Evolutionary conservation across 352 stramenopile species (phyloP).

Genomic region (Blastocystis sp.): DNA sequence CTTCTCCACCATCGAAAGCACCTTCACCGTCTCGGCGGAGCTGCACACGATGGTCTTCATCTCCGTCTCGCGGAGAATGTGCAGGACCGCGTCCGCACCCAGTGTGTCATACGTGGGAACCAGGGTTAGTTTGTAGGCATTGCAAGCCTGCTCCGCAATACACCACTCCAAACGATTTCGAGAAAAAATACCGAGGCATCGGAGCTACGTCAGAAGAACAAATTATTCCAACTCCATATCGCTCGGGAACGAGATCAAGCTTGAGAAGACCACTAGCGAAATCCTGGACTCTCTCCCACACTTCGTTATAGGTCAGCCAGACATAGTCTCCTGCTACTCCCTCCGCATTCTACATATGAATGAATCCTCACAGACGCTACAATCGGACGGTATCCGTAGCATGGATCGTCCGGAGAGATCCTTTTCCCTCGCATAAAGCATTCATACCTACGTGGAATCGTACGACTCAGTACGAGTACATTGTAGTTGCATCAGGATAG

Average conservation of each 20-base stretch:
- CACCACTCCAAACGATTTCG: slow-evolving; percentile 93
- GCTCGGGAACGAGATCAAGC: background rate
- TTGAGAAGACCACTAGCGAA: slow-evolving; percentile 37
- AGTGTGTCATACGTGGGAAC: slow-evolving; percentile 81
- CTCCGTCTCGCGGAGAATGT: slow-evolving; percentile 74
- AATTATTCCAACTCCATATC: background rate
- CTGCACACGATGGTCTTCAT: slow-evolving; percentile 71
- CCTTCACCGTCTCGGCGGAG: slow-evolving; percentile 62
- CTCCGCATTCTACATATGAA: background rate
- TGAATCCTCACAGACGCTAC: background rate
- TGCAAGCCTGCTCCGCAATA: slow-evolving; percentile 81
- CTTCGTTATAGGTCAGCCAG: slow-evolving; percentile 41
- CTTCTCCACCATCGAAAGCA: slow-evolving; percentile 65
- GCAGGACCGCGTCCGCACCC: slow-evolving; percentile 72
- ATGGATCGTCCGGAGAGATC: background rate
- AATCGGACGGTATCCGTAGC: background rate
- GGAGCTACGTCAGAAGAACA: slow-evolving; percentile 59
- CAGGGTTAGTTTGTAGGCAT: slow-evolving; percentile 71
- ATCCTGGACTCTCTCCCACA: background rate
- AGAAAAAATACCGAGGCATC: slow-evolving; percentile 86
- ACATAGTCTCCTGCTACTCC: background rate
- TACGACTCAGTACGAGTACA: background rate
- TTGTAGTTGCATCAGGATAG: slow-evolving; percentile 21
- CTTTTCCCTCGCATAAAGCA: background rate
- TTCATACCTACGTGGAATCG: background rate